Percentiles rank a stretch among this genome's conserved stretches.
These are phyloP conservation scores for Leishmania lainsoni DNA, from an alignment of 208 protist species.

Conservation along the genomic window DNA sequence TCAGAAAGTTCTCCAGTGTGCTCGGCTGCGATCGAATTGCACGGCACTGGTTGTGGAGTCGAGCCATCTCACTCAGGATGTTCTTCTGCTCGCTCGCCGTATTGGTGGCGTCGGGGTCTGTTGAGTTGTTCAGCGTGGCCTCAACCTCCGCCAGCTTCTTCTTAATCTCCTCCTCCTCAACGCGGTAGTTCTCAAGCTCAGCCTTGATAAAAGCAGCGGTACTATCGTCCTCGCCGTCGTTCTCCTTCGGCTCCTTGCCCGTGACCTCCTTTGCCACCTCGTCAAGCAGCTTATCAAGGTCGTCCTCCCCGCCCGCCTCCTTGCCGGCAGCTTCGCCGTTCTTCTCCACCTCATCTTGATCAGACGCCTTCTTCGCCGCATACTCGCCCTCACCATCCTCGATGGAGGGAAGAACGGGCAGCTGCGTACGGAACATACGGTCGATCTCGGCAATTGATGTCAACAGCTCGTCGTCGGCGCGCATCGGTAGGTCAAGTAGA, in stretches of 20 bases:
- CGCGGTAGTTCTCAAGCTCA: slow-evolving; percentile 75
- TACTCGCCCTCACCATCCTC: slow-evolving; percentile 28
- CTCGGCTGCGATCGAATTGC: slow-evolving; percentile 63
- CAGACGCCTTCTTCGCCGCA: slow-evolving; percentile 34
- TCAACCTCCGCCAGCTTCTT: slow-evolving; percentile 65
- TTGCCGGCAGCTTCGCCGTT: background rate
- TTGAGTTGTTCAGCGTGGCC: slow-evolving; percentile 24
- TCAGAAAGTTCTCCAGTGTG: slow-evolving; percentile 70
- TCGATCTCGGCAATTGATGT: slow-evolving; percentile 55
- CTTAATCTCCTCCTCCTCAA: slow-evolving; percentile 70
- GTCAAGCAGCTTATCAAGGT: slow-evolving; percentile 80
- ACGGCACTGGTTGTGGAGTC: slow-evolving; percentile 68
- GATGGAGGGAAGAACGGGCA: slow-evolving; percentile 59
- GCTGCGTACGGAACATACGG: slow-evolving; percentile 66
- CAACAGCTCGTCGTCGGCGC: slow-evolving; percentile 58
- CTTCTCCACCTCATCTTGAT: slow-evolving; percentile 31
- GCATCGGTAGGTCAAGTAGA: slow-evolving; percentile 78
- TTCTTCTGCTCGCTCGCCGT: slow-evolving; percentile 51
- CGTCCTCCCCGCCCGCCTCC: slow-evolving; percentile 44
- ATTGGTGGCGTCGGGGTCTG: slow-evolving; percentile 38
- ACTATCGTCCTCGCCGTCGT: slow-evolving; percentile 38
- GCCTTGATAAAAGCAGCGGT: slow-evolving; percentile 59
- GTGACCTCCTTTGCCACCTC: slow-evolving; percentile 76
- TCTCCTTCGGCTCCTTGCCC: slow-evolving; percentile 16
- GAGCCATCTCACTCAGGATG: slow-evolving; percentile 75